phyloP scores from a whole-genome alignment of 257 asterid species.

The Petunia secreta region DNA sequence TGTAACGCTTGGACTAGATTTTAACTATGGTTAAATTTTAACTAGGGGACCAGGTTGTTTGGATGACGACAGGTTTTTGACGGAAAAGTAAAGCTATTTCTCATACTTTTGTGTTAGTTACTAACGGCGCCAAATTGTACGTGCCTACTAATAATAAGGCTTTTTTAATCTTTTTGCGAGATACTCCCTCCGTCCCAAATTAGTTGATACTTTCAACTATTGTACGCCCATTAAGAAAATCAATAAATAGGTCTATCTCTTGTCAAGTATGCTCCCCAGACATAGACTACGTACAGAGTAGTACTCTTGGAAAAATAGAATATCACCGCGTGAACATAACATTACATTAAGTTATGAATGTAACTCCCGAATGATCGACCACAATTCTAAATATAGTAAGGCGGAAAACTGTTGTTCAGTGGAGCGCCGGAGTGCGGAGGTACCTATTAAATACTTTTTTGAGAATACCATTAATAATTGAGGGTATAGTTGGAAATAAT shows the following conservation, averaged over 20 bases:
- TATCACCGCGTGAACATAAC: constrained; percentile 25
- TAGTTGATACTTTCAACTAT: no score
- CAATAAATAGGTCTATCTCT: background rate
- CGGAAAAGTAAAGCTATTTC: background rate
- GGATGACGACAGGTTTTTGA: constrained; percentile 1
- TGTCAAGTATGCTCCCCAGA: background rate
- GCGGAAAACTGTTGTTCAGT: constrained; percentile 23
- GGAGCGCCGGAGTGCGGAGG: no score
- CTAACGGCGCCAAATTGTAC: constrained; percentile 1
- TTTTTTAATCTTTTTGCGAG: background rate
- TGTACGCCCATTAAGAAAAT: no score
- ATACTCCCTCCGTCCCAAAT: no score
- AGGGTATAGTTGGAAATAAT: no score
- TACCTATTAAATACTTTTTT: no score
- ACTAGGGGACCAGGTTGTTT: constrained; percentile 11
- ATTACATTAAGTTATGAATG: constrained; percentile 21
- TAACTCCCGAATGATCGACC: constrained; percentile 8
- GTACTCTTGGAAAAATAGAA: constrained; percentile 28
- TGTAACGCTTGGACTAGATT: background rate
- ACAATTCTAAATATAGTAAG: constrained; percentile 24
- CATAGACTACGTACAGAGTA: background rate
- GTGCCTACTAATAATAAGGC: background rate
- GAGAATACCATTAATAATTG: no score
- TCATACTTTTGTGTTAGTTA: background rate
- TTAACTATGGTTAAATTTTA: background rate